A percentile compares a stretch with the other conserved stretches of the same genome.
Evolutionary conservation across 1,284 basidiomycete species (phyloP).

Genomic region (Pseudomicrostroma phylloplanum): DNA sequence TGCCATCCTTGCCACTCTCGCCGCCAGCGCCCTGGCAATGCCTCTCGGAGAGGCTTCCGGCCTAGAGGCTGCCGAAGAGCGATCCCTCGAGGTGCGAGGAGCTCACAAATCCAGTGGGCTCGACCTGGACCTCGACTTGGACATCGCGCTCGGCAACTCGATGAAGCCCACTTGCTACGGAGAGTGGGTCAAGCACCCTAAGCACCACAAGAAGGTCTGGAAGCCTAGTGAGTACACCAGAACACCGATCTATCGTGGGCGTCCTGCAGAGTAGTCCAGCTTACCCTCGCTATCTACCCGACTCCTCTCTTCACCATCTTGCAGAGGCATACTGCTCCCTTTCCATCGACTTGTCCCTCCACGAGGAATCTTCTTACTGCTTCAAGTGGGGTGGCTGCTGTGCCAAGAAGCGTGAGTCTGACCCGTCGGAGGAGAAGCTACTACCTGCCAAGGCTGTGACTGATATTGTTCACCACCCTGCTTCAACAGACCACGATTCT

Average conservation of each 20-base stretch:
- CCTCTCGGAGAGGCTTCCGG: background rate
- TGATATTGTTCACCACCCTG: too few species aligned
- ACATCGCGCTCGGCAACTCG: background rate
- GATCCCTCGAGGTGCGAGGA: too few species aligned
- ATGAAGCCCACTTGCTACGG: background rate
- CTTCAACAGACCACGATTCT: too few species aligned
- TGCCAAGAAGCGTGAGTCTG: background rate
- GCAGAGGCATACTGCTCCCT: constrained; percentile 1
- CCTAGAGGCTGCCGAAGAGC: background rate
- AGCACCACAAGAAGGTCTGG: background rate
- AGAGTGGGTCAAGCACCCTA: background rate
- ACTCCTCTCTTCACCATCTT: background rate
- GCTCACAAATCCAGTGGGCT: background rate
- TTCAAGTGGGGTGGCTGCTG: background rate
- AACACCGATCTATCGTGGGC: background rate
- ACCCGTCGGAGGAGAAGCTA: background rate
- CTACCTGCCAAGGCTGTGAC: too few species aligned
- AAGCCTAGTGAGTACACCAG: background rate
- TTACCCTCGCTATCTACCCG: background rate
- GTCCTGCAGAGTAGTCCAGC: background rate
- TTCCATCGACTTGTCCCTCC: background rate
- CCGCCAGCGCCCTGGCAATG: background rate
- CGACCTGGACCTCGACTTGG: background rate
- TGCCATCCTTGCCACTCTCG: background rate
- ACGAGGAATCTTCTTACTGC: background rate